phyloP scores from a whole-genome alignment of 306 rosid genomes.

The Styphnolobium japonicum region DNA sequence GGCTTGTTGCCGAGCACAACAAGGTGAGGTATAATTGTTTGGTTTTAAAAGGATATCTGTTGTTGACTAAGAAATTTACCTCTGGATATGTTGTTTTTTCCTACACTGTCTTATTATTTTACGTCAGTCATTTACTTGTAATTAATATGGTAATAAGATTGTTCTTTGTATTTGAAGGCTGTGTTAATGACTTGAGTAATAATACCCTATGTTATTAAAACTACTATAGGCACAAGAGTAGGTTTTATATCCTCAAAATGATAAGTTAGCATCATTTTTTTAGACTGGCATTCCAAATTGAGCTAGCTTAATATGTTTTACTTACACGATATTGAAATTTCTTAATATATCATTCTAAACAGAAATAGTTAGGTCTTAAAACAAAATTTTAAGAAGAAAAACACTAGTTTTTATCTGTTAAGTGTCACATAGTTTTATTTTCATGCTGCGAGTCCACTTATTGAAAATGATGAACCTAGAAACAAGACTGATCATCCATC shows the following conservation, averaged over 20 bases:
- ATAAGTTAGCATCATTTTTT: not conserved
- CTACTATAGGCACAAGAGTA: not conserved
- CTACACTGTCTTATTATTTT: conserved; percentile 1
- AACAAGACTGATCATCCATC: not conserved
- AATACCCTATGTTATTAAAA: not conserved
- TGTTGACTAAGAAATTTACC: not conserved
- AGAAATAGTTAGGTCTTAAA: not conserved
- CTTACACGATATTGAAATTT: not conserved
- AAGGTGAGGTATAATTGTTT: conserved; percentile 56
- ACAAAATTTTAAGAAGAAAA: not conserved
- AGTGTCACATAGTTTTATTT: not conserved
- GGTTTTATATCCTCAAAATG: not conserved
- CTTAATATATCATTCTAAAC: not conserved
- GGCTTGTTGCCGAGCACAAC: conserved; percentile 99
- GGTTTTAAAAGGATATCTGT: not conserved
- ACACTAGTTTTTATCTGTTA: not conserved
- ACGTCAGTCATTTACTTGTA: not conserved
- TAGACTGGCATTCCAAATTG: not conserved
- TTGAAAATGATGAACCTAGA: not conserved
- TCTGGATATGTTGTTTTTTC: not conserved
- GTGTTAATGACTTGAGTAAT: conserved; percentile 12
- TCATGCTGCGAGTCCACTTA: not conserved
- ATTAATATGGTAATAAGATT: conserved; percentile 2
- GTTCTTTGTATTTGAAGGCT: not conserved
- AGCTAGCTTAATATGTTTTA: not conserved